phyloP scores from a whole-genome alignment of 805 yeast genomes.

The Yarrowia sp. region DNA sequence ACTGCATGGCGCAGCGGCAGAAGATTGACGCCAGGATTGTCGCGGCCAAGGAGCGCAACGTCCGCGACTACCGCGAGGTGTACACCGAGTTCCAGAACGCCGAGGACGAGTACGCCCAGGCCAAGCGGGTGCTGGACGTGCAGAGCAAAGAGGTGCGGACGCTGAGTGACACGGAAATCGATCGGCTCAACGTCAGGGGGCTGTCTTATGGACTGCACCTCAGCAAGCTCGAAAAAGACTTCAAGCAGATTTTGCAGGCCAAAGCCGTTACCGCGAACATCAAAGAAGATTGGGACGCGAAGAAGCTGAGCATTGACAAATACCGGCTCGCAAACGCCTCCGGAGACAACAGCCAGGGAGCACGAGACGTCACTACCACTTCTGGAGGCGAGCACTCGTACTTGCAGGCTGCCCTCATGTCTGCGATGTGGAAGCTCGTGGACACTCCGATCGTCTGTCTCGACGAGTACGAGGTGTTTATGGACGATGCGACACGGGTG shows the following conservation, averaged over 20 bases:
- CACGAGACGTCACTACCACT: constrained; percentile 71
- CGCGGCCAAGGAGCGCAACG: not conserved
- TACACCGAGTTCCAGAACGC: not conserved
- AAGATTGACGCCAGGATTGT: not conserved
- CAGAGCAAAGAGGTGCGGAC: not conserved
- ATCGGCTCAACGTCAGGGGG: too few species aligned
- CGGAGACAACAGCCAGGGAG: not conserved
- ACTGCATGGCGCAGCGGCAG: not conserved
- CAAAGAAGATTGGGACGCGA: too few species aligned
- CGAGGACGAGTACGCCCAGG: not conserved
- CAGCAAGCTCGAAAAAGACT: too few species aligned
- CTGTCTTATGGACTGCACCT: too few species aligned
- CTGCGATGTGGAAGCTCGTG: constrained; percentile 94
- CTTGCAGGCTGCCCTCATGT: constrained; percentile 80
- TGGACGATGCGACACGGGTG: constrained; percentile 53
- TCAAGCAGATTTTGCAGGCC: too few species aligned
- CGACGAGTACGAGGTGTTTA: constrained; percentile 94
- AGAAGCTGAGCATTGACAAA: constrained; percentile 34
- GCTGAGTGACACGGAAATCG: not conserved
- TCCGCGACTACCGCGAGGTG: not conserved
- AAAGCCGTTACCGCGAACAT: too few species aligned
- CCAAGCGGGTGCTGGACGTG: not conserved
- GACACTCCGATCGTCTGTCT: constrained; percentile 80
- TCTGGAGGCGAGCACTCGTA: constrained; percentile 98
- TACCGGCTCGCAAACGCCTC: not conserved